phyloP scores from a whole-genome alignment of 1,284 basidiomycete species.

The Cutaneotrichosporon sp. region DNA sequence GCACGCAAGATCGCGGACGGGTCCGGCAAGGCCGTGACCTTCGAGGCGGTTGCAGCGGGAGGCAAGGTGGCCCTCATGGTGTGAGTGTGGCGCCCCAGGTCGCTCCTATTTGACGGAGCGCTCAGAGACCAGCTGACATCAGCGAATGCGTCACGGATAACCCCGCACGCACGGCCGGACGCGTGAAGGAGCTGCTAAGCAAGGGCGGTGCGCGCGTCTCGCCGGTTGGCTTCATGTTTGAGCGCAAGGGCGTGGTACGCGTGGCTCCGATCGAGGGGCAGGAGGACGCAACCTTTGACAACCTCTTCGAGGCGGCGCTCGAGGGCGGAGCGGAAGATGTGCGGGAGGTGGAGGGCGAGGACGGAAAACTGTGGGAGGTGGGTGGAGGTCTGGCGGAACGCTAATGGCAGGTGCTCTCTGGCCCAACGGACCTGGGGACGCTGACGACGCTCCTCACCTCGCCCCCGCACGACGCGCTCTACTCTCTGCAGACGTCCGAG shows the following conservation, averaged over 20 bases:
- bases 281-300: constrained; percentile 37
- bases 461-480: constrained; percentile 26
- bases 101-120: too few relatives aligned
- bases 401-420: constrained; percentile 36
- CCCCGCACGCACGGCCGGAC: constrained; percentile 66
- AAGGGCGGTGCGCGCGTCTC: constrained; percentile 68
- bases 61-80: constrained; percentile 72
- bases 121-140: neutral
- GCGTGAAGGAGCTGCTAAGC: constrained; percentile 64
- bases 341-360: constrained; percentile 47
- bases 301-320: constrained; percentile 50
- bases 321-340: constrained; percentile 57
- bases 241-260: constrained; percentile 66
- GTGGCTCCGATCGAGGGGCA: constrained; percentile 55
- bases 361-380: constrained; percentile 35
- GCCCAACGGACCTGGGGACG: constrained; percentile 33
- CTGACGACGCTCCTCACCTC: constrained; percentile 29
- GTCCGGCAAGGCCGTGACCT: constrained; percentile 55
- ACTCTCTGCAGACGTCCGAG: constrained; percentile 37
- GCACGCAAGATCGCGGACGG: constrained; percentile 40
- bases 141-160: constrained; percentile 81
- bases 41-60: constrained; percentile 68
- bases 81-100: constrained; percentile 57
- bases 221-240: constrained; percentile 75
- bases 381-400: constrained; percentile 12